A percentile compares a stretch with the other conserved stretches of the same genome.
These are phyloP conservation scores for Parafenestella ontariensis DNA, from an alignment of 2,329 filamentous ascomycete species.

Conservation along the genomic window DNA sequence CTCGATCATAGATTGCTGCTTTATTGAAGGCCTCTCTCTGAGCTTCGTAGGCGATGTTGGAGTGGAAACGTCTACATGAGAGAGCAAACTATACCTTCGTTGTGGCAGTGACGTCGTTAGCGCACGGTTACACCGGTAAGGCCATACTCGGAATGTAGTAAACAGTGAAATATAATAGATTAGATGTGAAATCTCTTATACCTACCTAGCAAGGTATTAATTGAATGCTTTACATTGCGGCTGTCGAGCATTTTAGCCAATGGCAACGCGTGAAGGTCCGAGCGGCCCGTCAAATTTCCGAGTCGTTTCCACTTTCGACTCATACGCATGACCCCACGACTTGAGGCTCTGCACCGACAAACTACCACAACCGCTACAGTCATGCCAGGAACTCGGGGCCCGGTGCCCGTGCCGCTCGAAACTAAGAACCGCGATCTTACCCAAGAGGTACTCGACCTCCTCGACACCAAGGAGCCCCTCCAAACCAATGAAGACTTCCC, in stretches of 20 bases:
- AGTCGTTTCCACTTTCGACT: slow-evolving; percentile 34
- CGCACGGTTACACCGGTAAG: too few species aligned
- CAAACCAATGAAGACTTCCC: slow-evolving; percentile 61
- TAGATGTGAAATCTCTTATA: too few species aligned
- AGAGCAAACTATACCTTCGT: too few species aligned
- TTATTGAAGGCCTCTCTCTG: too few species aligned
- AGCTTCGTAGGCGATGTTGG: too few species aligned
- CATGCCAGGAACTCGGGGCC: slow-evolving; percentile 57
- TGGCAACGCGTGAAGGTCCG: slow-evolving; percentile 23
- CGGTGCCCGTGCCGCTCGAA: slow-evolving; percentile 54
- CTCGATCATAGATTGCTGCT: too few species aligned
- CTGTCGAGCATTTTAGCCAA: slow-evolving; percentile 15
- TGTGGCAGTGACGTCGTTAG: too few species aligned
- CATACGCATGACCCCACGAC: slow-evolving; percentile 33
- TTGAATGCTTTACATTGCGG: background rate
- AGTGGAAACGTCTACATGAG: too few species aligned
- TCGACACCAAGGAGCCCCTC: slow-evolving; percentile 57
- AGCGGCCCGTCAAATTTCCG: slow-evolving; percentile 30
- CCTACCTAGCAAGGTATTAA: too few species aligned
- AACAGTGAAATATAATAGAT: too few species aligned
- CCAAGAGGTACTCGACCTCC: slow-evolving; percentile 81
- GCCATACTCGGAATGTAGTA: too few species aligned
- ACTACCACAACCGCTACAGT: slow-evolving; percentile 22
- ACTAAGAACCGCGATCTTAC: slow-evolving; percentile 62
- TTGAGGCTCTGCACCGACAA: slow-evolving; percentile 18